Percentiles rank a stretch among this genome's conserved stretches.
Conservation (phyloP, 768 basidiomycete species). For the Filobasidium floriforme region DNA sequence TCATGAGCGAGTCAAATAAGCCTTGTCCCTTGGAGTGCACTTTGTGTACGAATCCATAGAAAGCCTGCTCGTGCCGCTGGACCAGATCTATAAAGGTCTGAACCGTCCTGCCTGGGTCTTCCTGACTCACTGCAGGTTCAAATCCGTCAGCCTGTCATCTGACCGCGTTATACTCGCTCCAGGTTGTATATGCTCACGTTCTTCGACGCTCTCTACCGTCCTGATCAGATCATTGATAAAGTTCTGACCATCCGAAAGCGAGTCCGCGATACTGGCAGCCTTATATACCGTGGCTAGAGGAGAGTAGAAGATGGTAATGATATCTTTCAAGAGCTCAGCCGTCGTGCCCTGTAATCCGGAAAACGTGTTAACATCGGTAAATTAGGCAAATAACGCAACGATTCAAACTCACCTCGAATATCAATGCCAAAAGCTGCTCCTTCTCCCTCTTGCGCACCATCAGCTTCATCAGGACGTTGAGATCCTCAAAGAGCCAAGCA, state of each 20-base stretch:
- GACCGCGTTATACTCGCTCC: background rate
- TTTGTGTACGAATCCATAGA: constrained; percentile 96
- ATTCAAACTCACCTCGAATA: constrained; percentile 73
- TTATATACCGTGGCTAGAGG: constrained; percentile 95
- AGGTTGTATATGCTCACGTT: constrained; percentile 51
- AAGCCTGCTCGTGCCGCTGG: constrained; percentile 85
- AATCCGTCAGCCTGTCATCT: background rate
- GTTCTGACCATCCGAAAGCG: constrained; percentile 77
- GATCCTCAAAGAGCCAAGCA: constrained; percentile 91
- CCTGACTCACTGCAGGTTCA: constrained; percentile 58
- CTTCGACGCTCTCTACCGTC: constrained; percentile 86
- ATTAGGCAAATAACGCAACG: background rate
- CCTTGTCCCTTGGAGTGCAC: constrained; percentile 94
- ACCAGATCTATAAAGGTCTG: constrained; percentile 90
- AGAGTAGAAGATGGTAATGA: constrained; percentile 96
- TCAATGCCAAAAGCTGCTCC: constrained; percentile 81
- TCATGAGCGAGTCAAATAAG: constrained; percentile 87
- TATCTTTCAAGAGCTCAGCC: constrained; percentile 90
- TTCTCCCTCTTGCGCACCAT: constrained; percentile 75
- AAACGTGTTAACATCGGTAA: background rate
- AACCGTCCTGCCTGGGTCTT: constrained; percentile 76
- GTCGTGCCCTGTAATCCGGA: constrained; percentile 67
- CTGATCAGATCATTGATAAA: constrained; percentile 91
- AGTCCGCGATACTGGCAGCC: constrained; percentile 94
- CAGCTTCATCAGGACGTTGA: constrained; percentile 68